Conservation (phyloP, 2,329 filamentous ascomycete genomes). For the Epichloe typhina region DNA sequence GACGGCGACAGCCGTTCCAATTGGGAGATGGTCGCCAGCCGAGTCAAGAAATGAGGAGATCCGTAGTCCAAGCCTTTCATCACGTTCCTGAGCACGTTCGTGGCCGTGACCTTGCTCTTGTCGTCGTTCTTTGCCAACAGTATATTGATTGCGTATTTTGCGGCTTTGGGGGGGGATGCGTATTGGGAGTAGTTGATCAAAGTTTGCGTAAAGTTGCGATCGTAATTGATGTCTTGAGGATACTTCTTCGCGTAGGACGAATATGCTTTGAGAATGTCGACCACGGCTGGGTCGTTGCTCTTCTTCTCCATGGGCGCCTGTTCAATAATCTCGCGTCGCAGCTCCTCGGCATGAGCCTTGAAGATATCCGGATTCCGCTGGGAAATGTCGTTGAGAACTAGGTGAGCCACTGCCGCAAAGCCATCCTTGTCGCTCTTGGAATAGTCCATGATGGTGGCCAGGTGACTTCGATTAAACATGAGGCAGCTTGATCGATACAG, state of each 20-base stretch:
- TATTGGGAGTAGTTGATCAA: constrained; percentile 73
- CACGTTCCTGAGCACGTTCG: constrained; percentile 65
- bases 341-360: constrained; percentile 80
- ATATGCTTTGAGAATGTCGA: constrained; percentile 87
- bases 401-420: constrained; percentile 67
- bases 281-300: constrained; percentile 58
- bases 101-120: constrained; percentile 69
- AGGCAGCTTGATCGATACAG: constrained; percentile 74
- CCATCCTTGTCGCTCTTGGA: constrained; percentile 73
- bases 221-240: constrained; percentile 67
- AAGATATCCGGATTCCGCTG: constrained; percentile 80
- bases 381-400: constrained; percentile 85
- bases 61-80: constrained; percentile 64
- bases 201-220: constrained; percentile 68
- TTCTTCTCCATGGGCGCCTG: constrained; percentile 60
- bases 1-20: constrained; percentile 63
- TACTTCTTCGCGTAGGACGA: constrained; percentile 82
- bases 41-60: constrained; percentile 61
- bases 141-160: constrained; percentile 89
- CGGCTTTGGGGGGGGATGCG: constrained; percentile 66
- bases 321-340: constrained; percentile 75
- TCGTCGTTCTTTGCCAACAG: constrained; percentile 62
- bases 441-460: constrained; percentile 78
- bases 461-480: constrained; percentile 88
- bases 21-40: constrained; percentile 58